These are phyloP conservation scores for Harringtonia aguacate DNA, from an alignment of 2,329 filamentous ascomycete genomes.

Conservation along the genomic window DNA sequence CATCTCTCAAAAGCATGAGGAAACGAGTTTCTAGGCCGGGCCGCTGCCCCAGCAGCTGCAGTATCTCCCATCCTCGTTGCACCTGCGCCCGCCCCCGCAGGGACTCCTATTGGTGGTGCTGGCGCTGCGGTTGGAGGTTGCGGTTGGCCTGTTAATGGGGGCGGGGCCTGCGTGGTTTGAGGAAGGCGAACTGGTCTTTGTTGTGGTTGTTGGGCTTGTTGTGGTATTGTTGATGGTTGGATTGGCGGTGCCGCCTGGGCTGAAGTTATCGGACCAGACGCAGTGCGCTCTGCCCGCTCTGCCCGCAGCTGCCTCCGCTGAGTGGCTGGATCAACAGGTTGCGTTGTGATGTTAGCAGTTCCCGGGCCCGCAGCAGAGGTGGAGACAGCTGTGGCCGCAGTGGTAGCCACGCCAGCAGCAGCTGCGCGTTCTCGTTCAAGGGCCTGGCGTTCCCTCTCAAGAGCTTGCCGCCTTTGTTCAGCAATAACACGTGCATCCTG, in stretches of 20 bases:
- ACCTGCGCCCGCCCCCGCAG: not conserved
- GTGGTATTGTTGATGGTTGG: constrained; percentile 7
- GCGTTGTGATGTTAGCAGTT: constrained; percentile 11
- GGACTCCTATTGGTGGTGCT: not conserved
- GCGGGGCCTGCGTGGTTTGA: not conserved
- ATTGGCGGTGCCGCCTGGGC: constrained; percentile 2
- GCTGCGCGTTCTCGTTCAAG: constrained; percentile 22
- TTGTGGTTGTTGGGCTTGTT: constrained; percentile 4
- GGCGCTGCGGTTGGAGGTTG: not conserved
- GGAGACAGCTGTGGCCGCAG: constrained; percentile 14
- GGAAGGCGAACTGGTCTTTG: constrained; percentile 6
- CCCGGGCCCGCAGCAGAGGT: constrained; percentile 1
- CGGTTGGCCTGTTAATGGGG: not conserved
- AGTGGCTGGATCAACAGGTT: constrained; percentile 21
- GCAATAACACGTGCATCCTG: constrained; percentile 44
- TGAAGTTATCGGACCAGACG: constrained; percentile 6
- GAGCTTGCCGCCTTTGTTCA: constrained; percentile 33
- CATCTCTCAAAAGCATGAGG: constrained; percentile 96
- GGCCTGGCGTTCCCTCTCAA: constrained; percentile 14
- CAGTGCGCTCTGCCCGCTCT: constrained; percentile 16
- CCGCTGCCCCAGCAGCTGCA: constrained; percentile 18
- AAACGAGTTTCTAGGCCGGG: constrained; percentile 57
- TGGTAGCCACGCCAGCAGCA: constrained; percentile 16
- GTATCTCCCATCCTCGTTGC: constrained; percentile 19
- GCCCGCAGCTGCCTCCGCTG: constrained; percentile 22